phyloP scores from a whole-genome alignment of 2,329 filamentous ascomycete genomes.

The Westerdykella aurantiaca region DNA sequence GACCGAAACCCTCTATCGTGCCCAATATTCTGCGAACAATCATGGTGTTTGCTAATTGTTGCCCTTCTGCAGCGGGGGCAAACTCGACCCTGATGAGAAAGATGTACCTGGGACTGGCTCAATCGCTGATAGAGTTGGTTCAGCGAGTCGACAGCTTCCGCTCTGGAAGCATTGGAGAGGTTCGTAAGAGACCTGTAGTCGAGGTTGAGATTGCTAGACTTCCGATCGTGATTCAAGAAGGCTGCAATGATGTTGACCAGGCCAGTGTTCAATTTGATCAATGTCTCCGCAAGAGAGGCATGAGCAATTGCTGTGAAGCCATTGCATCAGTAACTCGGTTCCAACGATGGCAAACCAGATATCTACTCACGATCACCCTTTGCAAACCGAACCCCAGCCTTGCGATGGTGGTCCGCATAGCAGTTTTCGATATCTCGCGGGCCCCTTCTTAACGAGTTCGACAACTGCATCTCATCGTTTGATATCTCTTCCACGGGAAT shows the following conservation, averaged over 20 bases:
- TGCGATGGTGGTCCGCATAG: conserved; percentile 37
- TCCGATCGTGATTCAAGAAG: conserved; percentile 36
- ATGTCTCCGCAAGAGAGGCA: conserved; percentile 41
- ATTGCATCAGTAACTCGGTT: conserved; percentile 3
- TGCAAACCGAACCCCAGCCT: conserved; percentile 37
- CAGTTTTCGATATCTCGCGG: conserved; percentile 40
- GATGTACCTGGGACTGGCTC: conserved; percentile 31
- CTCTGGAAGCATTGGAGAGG: conserved; percentile 42
- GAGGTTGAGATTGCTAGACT: conserved; percentile 27
- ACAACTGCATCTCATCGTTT: conserved; percentile 30
- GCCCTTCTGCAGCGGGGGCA: conserved; percentile 22
- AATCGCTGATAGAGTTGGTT: conserved; percentile 37
- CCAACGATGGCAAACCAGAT: conserved; percentile 3
- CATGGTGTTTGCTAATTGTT: conserved; percentile 12
- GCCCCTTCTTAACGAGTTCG: conserved; percentile 37
- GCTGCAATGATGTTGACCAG: conserved; percentile 43
- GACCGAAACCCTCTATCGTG: conserved; percentile 8
- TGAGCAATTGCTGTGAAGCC: conserved; percentile 39
- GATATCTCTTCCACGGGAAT: conserved; percentile 15
- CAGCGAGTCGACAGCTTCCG: conserved; percentile 41
- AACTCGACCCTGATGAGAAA: conserved; percentile 17
- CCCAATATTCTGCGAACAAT: conserved; percentile 11
- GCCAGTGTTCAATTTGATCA: conserved; percentile 44
- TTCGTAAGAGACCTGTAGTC: conserved; percentile 43
- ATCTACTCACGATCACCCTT: conserved; percentile 40